A percentile compares a stretch with the other conserved stretches of the same genome.
Conservation (phyloP, 2,329 filamentous ascomycete genomes). For the Hymenoscyphus scutula region DNA sequence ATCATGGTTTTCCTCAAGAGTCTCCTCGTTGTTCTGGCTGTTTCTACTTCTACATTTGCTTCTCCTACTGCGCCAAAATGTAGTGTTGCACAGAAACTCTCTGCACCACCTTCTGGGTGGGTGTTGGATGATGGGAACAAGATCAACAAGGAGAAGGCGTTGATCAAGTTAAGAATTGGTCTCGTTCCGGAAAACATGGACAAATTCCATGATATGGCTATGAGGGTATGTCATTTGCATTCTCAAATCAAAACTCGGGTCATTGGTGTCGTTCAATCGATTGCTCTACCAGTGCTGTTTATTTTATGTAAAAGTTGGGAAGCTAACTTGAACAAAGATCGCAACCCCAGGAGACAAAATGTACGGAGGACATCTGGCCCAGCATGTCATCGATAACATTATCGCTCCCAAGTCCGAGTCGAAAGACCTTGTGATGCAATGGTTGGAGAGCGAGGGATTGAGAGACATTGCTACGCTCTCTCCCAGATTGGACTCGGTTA, state of each 20-base stretch:
- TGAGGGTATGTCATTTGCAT: conserved; percentile 26
- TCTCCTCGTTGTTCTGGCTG: conserved; percentile 15
- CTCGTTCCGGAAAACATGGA: conserved; percentile 32
- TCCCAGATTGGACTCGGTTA: conserved; percentile 54
- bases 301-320: background rate
- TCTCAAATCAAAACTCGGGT: background rate
- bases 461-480: conserved; percentile 43
- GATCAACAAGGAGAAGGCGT: conserved; percentile 28
- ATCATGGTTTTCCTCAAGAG: conserved; percentile 21
- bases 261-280: no score
- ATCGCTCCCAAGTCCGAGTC: conserved; percentile 53
- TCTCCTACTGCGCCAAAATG: conserved; percentile 18
- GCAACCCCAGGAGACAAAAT: conserved; percentile 47
- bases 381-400: conserved; percentile 51
- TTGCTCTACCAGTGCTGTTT: no score
- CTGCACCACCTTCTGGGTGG: conserved; percentile 31
- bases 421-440: conserved; percentile 52
- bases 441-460: conserved; percentile 52
- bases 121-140: conserved; percentile 20
- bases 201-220: conserved; percentile 33
- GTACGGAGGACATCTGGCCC: conserved; percentile 53
- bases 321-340: conserved; percentile 27
- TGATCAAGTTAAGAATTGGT: conserved; percentile 31
- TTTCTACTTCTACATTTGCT: conserved; percentile 17
- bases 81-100: conserved; percentile 28